A percentile compares a stretch with the other conserved stretches of the same genome.
Evolutionary conservation across 2,329 filamentous ascomycete species (phyloP).

Genomic region (Ceratocystis diversiconidia): DNA sequence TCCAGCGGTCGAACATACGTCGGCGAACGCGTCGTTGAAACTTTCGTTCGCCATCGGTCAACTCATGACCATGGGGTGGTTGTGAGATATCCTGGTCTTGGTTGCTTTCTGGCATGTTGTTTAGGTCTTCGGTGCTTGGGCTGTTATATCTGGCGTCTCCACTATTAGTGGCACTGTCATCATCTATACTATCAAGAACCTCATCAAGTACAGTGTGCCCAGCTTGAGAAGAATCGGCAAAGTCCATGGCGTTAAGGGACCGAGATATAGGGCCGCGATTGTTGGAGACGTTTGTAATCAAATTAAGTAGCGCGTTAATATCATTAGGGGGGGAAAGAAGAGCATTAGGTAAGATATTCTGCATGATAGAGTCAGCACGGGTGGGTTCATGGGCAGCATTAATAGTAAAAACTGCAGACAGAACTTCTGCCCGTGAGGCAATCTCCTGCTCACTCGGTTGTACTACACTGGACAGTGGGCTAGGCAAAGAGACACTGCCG

Average conservation of each 20-base stretch:
- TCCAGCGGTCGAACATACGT: slow-evolving; percentile 58
- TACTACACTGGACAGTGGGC: slow-evolving; percentile 43
- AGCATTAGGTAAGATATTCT: slow-evolving; percentile 19
- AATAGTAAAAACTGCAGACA: slow-evolving; percentile 38
- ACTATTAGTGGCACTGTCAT: background rate
- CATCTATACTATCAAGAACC: background rate
- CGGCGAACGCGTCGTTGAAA: slow-evolving; percentile 28
- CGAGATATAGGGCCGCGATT: background rate
- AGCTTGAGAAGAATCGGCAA: background rate
- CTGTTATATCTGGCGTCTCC: background rate
- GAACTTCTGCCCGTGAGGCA: slow-evolving; percentile 44
- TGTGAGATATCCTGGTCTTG: background rate
- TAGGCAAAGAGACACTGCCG: slow-evolving; percentile 49
- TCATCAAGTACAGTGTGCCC: background rate
- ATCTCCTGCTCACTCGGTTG: slow-evolving; percentile 46
- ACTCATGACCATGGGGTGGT: background rate
- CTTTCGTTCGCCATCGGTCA: background rate
- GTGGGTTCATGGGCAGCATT: slow-evolving; percentile 11
- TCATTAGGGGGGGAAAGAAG: slow-evolving; percentile 21
- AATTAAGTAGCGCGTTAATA: slow-evolving; percentile 13
- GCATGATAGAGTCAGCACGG: slow-evolving; percentile 7
- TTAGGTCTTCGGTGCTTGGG: background rate
- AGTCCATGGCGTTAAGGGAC: background rate
- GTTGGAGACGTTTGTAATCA: slow-evolving; percentile 9
- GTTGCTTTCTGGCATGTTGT: background rate